These are phyloP conservation scores for Starmerella asiatica DNA, from an alignment of 805 yeast species.

Conservation along the genomic window DNA sequence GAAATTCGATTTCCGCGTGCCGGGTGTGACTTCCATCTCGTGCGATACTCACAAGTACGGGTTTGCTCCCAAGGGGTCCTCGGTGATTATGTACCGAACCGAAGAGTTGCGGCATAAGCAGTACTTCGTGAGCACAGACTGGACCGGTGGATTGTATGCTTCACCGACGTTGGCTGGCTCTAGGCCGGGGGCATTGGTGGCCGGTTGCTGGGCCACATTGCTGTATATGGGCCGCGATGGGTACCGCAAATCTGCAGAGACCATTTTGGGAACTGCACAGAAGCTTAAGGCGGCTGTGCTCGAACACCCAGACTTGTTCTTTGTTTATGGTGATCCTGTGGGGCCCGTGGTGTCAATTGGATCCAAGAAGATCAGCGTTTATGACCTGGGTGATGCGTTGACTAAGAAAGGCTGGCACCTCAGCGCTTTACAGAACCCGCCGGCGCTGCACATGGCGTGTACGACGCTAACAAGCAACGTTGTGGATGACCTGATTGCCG, in stretches of 20 bases:
- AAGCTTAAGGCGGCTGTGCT: conserved; percentile 35
- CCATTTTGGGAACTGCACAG: conserved; percentile 55
- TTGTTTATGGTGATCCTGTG: conserved; percentile 70
- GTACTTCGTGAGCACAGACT: conserved; percentile 66
- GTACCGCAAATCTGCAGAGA: conserved; percentile 49
- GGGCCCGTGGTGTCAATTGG: conserved; percentile 72
- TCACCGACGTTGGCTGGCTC: conserved; percentile 95
- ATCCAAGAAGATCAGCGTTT: conserved; percentile 49
- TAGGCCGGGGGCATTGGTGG: conserved; percentile 92
- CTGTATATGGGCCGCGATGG: conserved; percentile 74
- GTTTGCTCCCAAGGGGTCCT: conserved; percentile 94
- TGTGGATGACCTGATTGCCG: conserved; percentile 45
- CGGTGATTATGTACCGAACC: conserved; percentile 77
- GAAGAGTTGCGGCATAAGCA: conserved; percentile 58
- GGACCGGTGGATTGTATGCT: conserved; percentile 95
- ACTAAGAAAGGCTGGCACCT: conserved; percentile 75
- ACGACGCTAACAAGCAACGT: conserved; percentile 56
- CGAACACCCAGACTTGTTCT: conserved; percentile 39
- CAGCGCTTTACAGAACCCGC: conserved; percentile 72
- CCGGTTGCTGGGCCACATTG: conserved; percentile 97
- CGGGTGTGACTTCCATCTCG: conserved; percentile 92
- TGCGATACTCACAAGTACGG: conserved; percentile 99
- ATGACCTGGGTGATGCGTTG: conserved; percentile 63
- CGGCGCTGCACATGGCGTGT: conserved; percentile 82
- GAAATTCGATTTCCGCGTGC: conserved; percentile 68